Evolutionary conservation across 768 basidiomycete species (phyloP).

Genomic region (Panaeolus cyanescens): DNA sequence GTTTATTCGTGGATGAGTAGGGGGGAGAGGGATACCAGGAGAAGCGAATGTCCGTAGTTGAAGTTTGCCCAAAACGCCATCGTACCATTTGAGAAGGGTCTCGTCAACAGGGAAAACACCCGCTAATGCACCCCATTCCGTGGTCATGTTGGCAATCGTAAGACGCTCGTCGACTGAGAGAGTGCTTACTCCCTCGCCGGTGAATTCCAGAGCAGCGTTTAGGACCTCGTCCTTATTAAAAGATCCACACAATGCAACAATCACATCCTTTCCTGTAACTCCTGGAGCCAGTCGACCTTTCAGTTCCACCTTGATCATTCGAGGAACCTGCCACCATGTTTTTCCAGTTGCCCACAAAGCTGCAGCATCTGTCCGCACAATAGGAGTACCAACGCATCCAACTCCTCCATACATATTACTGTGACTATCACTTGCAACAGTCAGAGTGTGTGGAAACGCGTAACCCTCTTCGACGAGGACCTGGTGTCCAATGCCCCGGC

Average conservation of each 20-base stretch:
- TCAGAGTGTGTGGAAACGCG: slow-evolving; percentile 93
- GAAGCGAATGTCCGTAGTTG: slow-evolving; percentile 76
- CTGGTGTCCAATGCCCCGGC: slow-evolving; percentile 97
- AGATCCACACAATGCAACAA: slow-evolving; percentile 92
- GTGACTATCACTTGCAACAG: slow-evolving; percentile 95
- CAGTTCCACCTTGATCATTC: slow-evolving; percentile 94
- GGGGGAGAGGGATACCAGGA: slow-evolving; percentile 64
- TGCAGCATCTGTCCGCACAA: slow-evolving; percentile 93
- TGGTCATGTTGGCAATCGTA: slow-evolving; percentile 99
- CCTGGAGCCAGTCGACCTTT: slow-evolving; percentile 80
- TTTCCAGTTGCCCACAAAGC: slow-evolving; percentile 98
- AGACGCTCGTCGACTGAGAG: slow-evolving; percentile 90
- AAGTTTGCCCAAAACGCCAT: slow-evolving; percentile 65
- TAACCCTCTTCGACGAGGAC: slow-evolving; percentile 98
- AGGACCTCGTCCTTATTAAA: slow-evolving; percentile 97
- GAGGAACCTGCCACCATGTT: slow-evolving; percentile 99
- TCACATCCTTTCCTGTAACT: slow-evolving; percentile 97
- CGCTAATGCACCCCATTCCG: slow-evolving; percentile 97
- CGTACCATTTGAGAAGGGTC: slow-evolving; percentile 85
- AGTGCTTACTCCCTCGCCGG: slow-evolving; percentile 80
- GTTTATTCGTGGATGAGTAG: slow-evolving; percentile 88
- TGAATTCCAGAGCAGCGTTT: slow-evolving; percentile 96
- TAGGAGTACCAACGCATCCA: slow-evolving; percentile 95
- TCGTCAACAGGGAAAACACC: slow-evolving; percentile 95
- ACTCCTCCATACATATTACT: slow-evolving; percentile 99